These are phyloP conservation scores for Naganishia liquefaciens DNA, from an alignment of 1,284 basidiomycete species.

Conservation along the genomic window DNA sequence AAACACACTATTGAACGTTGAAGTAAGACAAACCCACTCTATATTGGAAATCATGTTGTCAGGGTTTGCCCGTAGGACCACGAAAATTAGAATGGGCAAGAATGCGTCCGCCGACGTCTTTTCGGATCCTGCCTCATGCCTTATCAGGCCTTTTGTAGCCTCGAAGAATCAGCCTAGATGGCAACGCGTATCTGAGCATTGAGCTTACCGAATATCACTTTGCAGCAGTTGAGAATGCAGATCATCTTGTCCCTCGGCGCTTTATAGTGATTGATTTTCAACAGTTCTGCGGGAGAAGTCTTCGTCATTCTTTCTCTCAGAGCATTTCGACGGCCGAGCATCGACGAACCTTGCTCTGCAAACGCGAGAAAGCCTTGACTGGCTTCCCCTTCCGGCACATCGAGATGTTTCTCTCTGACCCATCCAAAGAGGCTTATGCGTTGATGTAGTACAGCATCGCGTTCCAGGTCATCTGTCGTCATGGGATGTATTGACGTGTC, in stretches of 20 bases:
- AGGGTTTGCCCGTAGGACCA: conserved; percentile 91
- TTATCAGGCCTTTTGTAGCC: conserved; percentile 68
- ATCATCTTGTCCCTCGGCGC: conserved; percentile 97
- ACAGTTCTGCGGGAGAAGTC: conserved; percentile 63
- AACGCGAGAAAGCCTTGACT: conserved; percentile 85
- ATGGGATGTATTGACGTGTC: conserved; percentile 65
- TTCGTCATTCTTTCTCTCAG: not conserved
- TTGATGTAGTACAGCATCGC: conserved; percentile 85
- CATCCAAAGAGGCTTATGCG: conserved; percentile 89
- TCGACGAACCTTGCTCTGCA: conserved; percentile 73
- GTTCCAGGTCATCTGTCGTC: conserved; percentile 91
- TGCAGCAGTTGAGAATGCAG: conserved; percentile 96
- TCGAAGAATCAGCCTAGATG: conserved; percentile 27
- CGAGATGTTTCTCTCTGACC: conserved; percentile 85
- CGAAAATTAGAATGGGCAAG: conserved; percentile 90
- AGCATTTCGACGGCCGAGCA: not conserved
- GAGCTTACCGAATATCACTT: conserved; percentile 93
- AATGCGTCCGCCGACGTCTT: conserved; percentile 85
- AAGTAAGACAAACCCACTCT: conserved; percentile 63
- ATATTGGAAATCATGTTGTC: conserved; percentile 91
- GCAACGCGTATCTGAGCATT: conserved; percentile 23
- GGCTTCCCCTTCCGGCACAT: conserved; percentile 61
- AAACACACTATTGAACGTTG: not conserved
- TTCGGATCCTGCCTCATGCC: conserved; percentile 67
- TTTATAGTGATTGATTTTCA: conserved; percentile 98